phyloP scores from a whole-genome alignment of 2,329 filamentous ascomycete genomes.

The Cyphellophora europaea region DNA sequence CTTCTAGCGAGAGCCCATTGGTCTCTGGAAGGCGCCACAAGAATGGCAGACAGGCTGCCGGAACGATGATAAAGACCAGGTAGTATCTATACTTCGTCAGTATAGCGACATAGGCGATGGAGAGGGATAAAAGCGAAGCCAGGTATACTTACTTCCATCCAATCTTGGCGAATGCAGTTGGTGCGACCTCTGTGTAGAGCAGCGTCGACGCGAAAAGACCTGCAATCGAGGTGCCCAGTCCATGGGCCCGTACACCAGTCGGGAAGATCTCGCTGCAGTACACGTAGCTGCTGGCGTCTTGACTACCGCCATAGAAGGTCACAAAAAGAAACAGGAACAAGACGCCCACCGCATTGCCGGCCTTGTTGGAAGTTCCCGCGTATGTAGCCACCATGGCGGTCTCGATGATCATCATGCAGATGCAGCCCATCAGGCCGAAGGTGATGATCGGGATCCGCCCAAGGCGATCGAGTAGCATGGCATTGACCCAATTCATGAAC shows the following conservation, averaged over 20 bases:
- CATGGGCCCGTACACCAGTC: conserved; percentile 6
- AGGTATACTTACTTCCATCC: too few relatives aligned
- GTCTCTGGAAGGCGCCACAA: conserved; percentile 23
- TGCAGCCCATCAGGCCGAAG: conserved; percentile 5
- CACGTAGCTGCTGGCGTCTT: conserved; percentile 8
- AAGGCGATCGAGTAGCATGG: conserved; percentile 3
- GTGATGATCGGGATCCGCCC: conserved; percentile 2
- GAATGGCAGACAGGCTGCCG: conserved; percentile 6
- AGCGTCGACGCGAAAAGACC: conserved; percentile 4
- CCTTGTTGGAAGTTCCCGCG: conserved; percentile 5
- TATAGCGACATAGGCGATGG: too few relatives aligned
- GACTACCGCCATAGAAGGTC: conserved; percentile 3
- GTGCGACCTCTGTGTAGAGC: too few relatives aligned
- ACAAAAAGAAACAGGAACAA: conserved; percentile 5
- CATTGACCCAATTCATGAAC: conserved; percentile 4
- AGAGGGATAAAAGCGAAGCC: too few relatives aligned
- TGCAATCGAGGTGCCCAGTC: conserved; percentile 2
- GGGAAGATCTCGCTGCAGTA: conserved; percentile 13
- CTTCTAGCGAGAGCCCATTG: conserved; percentile 24
- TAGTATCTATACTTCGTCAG: too few relatives aligned
- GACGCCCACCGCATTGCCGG: conserved; percentile 5
- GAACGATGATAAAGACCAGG: conserved; percentile 10
- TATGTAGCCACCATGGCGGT: conserved; percentile 11
- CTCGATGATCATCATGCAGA: conserved; percentile 5
- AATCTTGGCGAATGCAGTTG: too few relatives aligned